Evolutionary conservation across 2,329 filamentous ascomycete genomes (phyloP).

Genomic region (Fusarium ambrosium): DNA sequence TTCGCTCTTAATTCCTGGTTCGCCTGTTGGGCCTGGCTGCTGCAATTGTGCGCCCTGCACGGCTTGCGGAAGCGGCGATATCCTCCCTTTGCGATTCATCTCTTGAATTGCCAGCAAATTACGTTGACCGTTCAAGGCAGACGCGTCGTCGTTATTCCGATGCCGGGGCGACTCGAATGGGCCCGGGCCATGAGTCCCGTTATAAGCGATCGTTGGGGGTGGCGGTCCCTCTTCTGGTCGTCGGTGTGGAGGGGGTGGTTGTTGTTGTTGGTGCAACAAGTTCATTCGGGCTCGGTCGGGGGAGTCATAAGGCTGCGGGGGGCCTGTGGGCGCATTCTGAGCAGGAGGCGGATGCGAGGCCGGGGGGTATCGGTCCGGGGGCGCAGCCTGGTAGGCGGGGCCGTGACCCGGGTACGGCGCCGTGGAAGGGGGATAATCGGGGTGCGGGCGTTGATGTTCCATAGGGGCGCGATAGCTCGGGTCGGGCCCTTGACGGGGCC

Average conservation of each 20-base stretch:
- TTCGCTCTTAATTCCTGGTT: constrained; percentile 93
- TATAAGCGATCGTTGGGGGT: constrained; percentile 66
- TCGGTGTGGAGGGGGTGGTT: constrained; percentile 55
- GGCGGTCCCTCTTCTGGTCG: constrained; percentile 64
- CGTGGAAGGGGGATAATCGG: constrained; percentile 63
- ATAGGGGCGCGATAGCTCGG: constrained; percentile 53
- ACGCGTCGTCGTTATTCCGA: constrained; percentile 63
- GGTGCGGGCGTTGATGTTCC: constrained; percentile 59
- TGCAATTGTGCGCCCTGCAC: constrained; percentile 92
- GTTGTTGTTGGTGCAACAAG: constrained; percentile 52
- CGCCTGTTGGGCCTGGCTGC: constrained; percentile 81
- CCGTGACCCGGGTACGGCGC: constrained; percentile 54
- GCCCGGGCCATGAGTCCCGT: constrained; percentile 56
- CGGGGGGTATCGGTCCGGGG: constrained; percentile 52
- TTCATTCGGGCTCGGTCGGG: constrained; percentile 64
- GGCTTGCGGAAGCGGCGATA: constrained; percentile 91
- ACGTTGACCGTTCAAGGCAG: constrained; percentile 67
- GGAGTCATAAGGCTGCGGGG: constrained; percentile 60
- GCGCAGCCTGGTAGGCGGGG: constrained; percentile 48
- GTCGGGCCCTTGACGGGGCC: constrained; percentile 51
- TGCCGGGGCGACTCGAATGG: constrained; percentile 57
- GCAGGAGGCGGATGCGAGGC: constrained; percentile 53
- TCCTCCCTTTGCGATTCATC: constrained; percentile 83
- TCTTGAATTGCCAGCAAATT: constrained; percentile 84
- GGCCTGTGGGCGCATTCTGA: constrained; percentile 42